Evolutionary conservation across 1,284 basidiomycete species (phyloP).

Genomic region (Erythrobasidium hasegawianum): DNA sequence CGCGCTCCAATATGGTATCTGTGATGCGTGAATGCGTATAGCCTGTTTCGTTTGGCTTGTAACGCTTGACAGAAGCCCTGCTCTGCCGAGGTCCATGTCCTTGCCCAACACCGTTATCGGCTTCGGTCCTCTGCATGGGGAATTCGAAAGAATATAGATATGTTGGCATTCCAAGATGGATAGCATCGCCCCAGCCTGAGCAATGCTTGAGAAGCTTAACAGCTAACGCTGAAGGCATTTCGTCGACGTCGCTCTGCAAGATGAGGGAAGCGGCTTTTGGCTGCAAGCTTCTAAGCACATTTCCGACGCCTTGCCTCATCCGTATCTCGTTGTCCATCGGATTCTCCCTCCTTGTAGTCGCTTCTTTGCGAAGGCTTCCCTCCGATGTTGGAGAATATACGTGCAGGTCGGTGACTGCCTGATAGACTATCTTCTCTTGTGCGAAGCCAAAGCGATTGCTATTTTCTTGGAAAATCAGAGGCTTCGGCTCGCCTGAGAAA

Average conservation of each 20-base stretch:
- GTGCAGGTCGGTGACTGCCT: slow-evolving; percentile 18
- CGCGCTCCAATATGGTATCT: slow-evolving; percentile 59
- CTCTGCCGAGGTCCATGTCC: slow-evolving; percentile 35
- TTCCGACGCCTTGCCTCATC: slow-evolving; percentile 21
- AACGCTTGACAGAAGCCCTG: slow-evolving; percentile 37
- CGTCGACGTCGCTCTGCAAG: slow-evolving; percentile 64
- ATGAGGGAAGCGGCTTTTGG: slow-evolving; percentile 50
- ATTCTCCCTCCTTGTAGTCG: slow-evolving; percentile 1
- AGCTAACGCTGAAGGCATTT: slow-evolving; percentile 61
- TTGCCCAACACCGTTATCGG: slow-evolving; percentile 35
- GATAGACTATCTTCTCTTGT: slow-evolving; percentile 58
- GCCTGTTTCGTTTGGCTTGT: slow-evolving; percentile 35
- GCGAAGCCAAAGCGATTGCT: slow-evolving; percentile 56
- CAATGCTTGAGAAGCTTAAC: slow-evolving; percentile 60
- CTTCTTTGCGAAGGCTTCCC: not conserved
- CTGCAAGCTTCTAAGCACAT: not conserved
- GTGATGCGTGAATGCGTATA: slow-evolving; percentile 60
- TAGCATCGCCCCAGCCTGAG: slow-evolving; percentile 54
- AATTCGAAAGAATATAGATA: slow-evolving; percentile 66
- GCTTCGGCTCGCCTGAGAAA: slow-evolving; percentile 61
- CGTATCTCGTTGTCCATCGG: slow-evolving; percentile 25
- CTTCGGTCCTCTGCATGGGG: slow-evolving; percentile 41
- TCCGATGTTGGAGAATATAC: not conserved
- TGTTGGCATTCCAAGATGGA: slow-evolving; percentile 64
- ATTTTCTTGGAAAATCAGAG: slow-evolving; percentile 55